Evolutionary conservation across 257 asterid species (phyloP).

Genomic region (Ligustrum vulgare): DNA sequence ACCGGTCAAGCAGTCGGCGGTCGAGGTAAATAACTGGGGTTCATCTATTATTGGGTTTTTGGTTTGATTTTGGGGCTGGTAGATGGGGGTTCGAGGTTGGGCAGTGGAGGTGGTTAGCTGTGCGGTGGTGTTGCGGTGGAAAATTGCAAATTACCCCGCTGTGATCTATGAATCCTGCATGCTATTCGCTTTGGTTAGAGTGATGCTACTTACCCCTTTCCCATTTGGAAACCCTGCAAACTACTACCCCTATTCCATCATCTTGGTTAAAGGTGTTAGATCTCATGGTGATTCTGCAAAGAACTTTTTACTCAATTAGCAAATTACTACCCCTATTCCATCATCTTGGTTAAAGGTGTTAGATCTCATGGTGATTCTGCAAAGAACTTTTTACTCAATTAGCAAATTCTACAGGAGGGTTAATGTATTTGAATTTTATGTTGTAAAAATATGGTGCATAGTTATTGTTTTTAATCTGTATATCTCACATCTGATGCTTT

Average conservation of each 20-base stretch:
- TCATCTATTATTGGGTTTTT: no score
- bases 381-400: not conserved
- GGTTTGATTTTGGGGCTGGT: no score
- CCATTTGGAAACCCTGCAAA: not conserved
- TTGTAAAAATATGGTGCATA: not conserved
- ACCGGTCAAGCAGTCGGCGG: no score
- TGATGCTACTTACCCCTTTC: not conserved
- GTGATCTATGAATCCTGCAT: not conserved
- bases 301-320: no score
- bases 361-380: not conserved
- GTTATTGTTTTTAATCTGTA: not conserved
- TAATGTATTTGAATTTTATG: not conserved
- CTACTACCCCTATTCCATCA: no score
- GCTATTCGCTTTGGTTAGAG: not conserved
- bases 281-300: no score
- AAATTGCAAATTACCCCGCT: not conserved
- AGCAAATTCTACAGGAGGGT: not conserved
- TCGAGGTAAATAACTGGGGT: no score
- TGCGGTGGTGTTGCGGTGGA: no score
- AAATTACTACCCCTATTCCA: not conserved
- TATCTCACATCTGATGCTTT: slow-evolving; percentile 14
- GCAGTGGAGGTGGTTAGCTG: no score
- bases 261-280: no score
- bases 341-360: not conserved
- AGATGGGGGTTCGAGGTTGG: no score